Evolutionary conservation across 768 basidiomycete species (phyloP).

Genomic region (Lactarius hatsudake): DNA sequence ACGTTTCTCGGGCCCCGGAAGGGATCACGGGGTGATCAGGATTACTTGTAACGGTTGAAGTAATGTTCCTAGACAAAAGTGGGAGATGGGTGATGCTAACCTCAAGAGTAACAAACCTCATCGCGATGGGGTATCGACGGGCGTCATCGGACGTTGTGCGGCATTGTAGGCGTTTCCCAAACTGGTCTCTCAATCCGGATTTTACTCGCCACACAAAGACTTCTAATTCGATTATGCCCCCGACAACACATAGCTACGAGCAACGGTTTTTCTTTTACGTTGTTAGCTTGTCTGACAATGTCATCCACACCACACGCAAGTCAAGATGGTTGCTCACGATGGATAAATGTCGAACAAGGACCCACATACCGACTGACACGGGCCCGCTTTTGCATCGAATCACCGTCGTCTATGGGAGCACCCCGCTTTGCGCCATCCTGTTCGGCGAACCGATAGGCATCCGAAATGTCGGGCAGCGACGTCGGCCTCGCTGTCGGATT

Average conservation of each 20-base stretch:
- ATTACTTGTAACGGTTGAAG: background rate
- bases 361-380: background rate
- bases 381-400: background rate
- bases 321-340: background rate
- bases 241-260: background rate
- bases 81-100: background rate
- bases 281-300: background rate
- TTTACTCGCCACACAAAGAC: background rate
- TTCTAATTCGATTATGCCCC: constrained; percentile 1
- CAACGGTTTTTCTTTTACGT: background rate
- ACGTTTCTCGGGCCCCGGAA: background rate
- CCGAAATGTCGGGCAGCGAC: background rate
- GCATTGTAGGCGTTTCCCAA: background rate
- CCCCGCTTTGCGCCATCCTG: background rate
- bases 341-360: background rate
- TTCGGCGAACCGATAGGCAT: background rate
- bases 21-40: background rate
- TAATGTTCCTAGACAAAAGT: background rate
- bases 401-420: background rate
- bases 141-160: background rate
- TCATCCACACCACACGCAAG: background rate
- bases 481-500: background rate
- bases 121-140: background rate
- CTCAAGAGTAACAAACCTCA: background rate
- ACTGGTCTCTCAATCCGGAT: background rate